A percentile compares a stretch with the other conserved stretches of the same genome.
Evolutionary conservation across 1,284 basidiomycete species (phyloP).

Genomic region (Pascua guehoae): DNA sequence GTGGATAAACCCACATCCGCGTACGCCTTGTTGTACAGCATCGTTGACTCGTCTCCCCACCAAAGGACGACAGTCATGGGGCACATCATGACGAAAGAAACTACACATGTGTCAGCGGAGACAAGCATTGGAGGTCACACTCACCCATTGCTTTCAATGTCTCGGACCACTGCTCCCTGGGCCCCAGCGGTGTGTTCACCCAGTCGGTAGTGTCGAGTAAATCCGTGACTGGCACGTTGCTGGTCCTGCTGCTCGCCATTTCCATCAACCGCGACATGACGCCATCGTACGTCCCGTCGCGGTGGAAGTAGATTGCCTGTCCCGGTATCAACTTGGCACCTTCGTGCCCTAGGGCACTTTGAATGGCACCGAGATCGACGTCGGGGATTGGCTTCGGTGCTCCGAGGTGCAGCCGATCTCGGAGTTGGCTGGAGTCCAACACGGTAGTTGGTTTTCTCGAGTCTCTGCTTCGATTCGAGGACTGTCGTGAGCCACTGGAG

Average conservation of each 20-base stretch:
- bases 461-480: too few relatives aligned
- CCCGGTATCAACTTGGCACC: too few relatives aligned
- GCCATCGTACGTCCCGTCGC: conserved; percentile 1
- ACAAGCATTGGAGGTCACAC: conserved; percentile 1
- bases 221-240: conserved; percentile 21
- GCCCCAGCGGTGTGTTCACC: conserved; percentile 40
- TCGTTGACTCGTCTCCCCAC: conserved; percentile 44
- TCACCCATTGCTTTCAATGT: conserved; percentile 35
- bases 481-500: too few relatives aligned
- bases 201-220: conserved; percentile 41
- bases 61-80: conserved; percentile 42
- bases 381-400: too few relatives aligned
- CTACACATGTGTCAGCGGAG: conserved; percentile 4
- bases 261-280: too few relatives aligned
- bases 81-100: conserved; percentile 35
- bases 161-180: conserved; percentile 34
- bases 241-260: too few relatives aligned
- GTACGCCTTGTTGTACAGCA: conserved; percentile 45
- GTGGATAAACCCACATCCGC: conserved; percentile 22
- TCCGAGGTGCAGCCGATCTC: too few relatives aligned
- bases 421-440: too few relatives aligned
- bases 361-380: neutral
- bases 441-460: too few relatives aligned
- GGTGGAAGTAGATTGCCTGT: conserved; percentile 1
- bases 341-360: too few relatives aligned